A percentile compares a stretch with the other conserved stretches of the same genome.
These are phyloP conservation scores for Boletus pseudo-olivaceus DNA, from an alignment of 768 basidiomycete species.

Conservation along the genomic window DNA sequence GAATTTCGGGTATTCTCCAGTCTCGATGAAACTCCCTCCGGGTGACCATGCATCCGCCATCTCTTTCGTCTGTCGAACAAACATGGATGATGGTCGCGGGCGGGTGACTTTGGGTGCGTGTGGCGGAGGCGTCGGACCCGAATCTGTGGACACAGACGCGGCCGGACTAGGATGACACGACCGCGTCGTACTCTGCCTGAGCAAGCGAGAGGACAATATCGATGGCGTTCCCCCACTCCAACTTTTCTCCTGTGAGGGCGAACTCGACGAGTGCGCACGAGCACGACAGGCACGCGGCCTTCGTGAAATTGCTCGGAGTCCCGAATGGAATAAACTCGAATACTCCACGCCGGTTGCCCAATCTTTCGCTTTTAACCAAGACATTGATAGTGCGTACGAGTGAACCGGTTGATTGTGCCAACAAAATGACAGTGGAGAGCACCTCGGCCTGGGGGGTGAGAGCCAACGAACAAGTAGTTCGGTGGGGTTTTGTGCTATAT, in stretches of 20 bases:
- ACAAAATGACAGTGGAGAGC: not conserved
- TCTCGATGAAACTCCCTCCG: constrained; percentile 1
- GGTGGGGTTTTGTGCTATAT: constrained; percentile 20
- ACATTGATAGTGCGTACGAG: constrained; percentile 14
- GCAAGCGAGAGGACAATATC: constrained; percentile 6
- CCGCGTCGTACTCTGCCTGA: constrained; percentile 1
- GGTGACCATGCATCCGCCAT: constrained; percentile 3
- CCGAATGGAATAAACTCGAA: constrained; percentile 35
- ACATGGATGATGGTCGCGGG: constrained; percentile 15
- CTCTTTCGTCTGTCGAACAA: constrained; percentile 12
- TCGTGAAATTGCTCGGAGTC: constrained; percentile 30
- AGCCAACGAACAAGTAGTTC: not conserved
- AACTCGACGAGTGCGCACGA: constrained; percentile 8
- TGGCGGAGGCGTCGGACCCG: not conserved
- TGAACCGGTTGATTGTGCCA: not conserved
- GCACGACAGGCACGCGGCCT: constrained; percentile 3
- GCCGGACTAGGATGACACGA: constrained; percentile 1
- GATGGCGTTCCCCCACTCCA: not conserved
- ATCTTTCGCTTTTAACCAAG: constrained; percentile 31
- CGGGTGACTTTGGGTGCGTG: not conserved
- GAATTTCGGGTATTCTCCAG: not conserved
- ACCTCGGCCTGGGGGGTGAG: not conserved
- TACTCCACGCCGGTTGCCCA: constrained; percentile 31
- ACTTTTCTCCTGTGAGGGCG: constrained; percentile 1
- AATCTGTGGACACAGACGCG: not conserved